phyloP scores from a whole-genome alignment of 345 rosid genomes.

The Hibiscus syriacus region DNA sequence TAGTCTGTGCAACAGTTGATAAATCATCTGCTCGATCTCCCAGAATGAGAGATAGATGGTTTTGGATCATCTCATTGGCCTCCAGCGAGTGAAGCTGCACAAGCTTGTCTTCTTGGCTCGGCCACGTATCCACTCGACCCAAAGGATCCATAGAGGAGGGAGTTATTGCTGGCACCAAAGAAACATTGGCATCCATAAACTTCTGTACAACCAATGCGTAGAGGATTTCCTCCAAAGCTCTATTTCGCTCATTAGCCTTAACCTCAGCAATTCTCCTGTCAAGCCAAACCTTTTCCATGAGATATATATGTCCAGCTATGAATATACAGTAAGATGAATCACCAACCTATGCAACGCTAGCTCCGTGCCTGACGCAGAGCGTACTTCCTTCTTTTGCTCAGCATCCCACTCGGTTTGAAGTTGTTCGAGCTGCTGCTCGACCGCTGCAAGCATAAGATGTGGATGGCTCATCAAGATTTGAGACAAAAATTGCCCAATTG shows the following conservation, averaged over 20 bases:
- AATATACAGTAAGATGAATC: not conserved
- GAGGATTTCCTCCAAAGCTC: conserved; percentile 75
- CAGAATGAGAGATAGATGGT: conserved; percentile 72
- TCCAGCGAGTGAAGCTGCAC: conserved; percentile 79
- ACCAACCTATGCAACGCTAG: conserved; percentile 73
- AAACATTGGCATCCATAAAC: conserved; percentile 84
- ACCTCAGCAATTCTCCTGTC: conserved; percentile 92
- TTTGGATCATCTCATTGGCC: conserved; percentile 95
- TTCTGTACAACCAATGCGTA: conserved; percentile 86
- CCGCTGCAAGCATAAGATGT: conserved; percentile 68
- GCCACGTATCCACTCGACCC: conserved; percentile 60
- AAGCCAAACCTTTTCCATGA: not conserved
- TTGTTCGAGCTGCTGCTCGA: conserved; percentile 89
- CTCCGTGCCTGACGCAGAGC: conserved; percentile 20
- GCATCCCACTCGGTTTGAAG: conserved; percentile 81
- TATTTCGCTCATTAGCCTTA: conserved; percentile 79
- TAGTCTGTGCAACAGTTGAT: conserved; percentile 56
- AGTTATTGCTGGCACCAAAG: conserved; percentile 58
- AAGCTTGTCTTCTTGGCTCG: conserved; percentile 56
- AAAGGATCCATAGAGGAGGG: conserved; percentile 45
- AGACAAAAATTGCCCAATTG: conserved; percentile 82
- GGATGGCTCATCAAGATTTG: conserved; percentile 83
- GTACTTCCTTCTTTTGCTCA: conserved; percentile 53
- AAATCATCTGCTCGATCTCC: conserved; percentile 62
- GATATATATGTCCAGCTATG: not conserved